These are phyloP conservation scores for Cymodocea nodosa DNA, from an alignment of 116 monocot genomes.

Conservation along the genomic window DNA sequence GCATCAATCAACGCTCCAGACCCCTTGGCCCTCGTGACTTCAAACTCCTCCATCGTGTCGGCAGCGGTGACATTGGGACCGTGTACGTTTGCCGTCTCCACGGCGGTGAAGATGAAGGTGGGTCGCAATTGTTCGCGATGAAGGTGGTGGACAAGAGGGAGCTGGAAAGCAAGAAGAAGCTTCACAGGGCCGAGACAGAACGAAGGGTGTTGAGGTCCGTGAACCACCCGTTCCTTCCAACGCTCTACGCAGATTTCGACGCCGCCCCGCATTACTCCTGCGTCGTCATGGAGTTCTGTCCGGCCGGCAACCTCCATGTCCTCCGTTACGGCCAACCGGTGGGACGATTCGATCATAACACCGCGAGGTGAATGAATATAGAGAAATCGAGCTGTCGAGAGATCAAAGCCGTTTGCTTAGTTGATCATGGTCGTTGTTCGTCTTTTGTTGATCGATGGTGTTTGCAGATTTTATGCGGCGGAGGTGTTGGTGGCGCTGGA, in stretches of 20 bases:
- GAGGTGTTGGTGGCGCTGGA: constrained; percentile 81
- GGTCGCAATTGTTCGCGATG: constrained; percentile 43
- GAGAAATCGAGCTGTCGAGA: too few species aligned
- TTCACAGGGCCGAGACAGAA: constrained; percentile 57
- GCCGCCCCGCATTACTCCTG: constrained; percentile 53
- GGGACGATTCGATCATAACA: constrained; percentile 43
- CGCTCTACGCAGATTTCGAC: constrained; percentile 81
- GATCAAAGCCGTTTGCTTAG: too few species aligned
- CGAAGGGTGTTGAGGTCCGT: constrained; percentile 40
- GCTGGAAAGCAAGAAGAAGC: constrained; percentile 59
- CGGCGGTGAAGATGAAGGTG: neutral
- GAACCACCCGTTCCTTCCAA: constrained; percentile 81
- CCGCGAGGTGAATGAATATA: constrained; percentile 34
- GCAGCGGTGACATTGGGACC: constrained; percentile 76
- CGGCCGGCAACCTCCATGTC: constrained; percentile 80
- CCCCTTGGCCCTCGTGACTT: constrained; percentile 36
- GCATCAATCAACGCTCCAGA: neutral
- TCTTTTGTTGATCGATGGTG: too few species aligned
- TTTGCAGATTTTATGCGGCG: constrained; percentile 68
- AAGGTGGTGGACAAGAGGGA: constrained; percentile 69
- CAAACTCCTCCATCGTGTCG: constrained; percentile 61
- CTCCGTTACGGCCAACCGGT: constrained; percentile 60
- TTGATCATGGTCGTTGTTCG: too few species aligned
- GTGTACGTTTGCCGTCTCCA: constrained; percentile 72
- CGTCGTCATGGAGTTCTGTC: constrained; percentile 81